Base-by-base conservation (phyloP, 108 stramenopile species). In the Skeletonema tropicum region DNA sequence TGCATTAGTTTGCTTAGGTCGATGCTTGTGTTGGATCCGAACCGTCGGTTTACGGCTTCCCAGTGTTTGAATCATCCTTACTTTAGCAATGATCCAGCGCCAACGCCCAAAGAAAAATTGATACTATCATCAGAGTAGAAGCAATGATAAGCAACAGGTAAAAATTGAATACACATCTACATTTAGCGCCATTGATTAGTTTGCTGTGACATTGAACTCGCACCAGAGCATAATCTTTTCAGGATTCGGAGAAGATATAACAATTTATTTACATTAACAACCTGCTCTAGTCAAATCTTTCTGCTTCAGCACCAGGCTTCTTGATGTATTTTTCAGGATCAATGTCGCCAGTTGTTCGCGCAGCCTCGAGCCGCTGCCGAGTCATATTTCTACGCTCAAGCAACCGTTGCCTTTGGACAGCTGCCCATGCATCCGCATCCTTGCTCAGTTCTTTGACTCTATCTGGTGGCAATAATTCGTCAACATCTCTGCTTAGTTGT, bases 371-470 rank as follows among this genome's bases (percentile, higher is more conserved):
- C 19, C 91, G 80, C 67, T 92, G 86, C 66, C 87, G 48, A 3
- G 88, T 88, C 36, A 84, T 35, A 23, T 90, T 83, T 19, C 92
- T 83, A 29, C 77, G 80, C 39, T 92, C 89, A 69, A 90, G 30
- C 38, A 95, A 60, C 25, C 84, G 76, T 38, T 90, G 60, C 64
- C 83, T 83, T 49, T 91, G 92, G 33, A 64, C 66, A 12, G 85
- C 89, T 3, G 94, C 94, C 94, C 94, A 95, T 42, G 88, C 92
- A 80, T 95, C 94, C 26, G 94, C 92, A 70, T 92, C 92, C 49
- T 78, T 78, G 29, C 85, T 86, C 83, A 85, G 85, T 52, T 85
- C 77, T 10, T 89, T 90, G 32, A 92, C 87, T 61, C 89, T 84
- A 21, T 93, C 94, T 21, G 92, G 91, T 48, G 94, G 94, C 9